Conservation (phyloP, 768 basidiomycete genomes). For the Podaxis pistillaris region DNA sequence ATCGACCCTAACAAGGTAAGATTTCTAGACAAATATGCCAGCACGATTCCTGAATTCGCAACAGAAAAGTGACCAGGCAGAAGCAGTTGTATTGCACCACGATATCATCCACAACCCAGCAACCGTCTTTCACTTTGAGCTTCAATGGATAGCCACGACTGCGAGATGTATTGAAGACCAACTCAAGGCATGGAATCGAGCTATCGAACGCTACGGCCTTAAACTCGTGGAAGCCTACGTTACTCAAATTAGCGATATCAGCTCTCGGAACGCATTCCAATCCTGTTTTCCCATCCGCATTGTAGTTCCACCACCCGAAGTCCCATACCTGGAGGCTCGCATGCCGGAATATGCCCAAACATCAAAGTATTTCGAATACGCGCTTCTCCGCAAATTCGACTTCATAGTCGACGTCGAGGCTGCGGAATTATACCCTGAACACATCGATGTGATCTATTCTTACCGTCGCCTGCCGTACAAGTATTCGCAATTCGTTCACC, state of each 20-base stretch:
- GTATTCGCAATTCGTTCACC: conserved; percentile 91
- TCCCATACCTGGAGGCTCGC: conserved; percentile 64
- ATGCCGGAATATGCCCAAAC: conserved; percentile 67
- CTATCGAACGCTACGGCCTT: conserved; percentile 86
- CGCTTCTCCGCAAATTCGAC: conserved; percentile 70
- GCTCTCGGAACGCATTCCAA: conserved; percentile 85
- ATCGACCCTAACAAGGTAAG: conserved; percentile 72
- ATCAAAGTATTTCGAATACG: conserved; percentile 78
- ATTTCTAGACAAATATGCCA: not conserved
- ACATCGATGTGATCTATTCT: conserved; percentile 84
- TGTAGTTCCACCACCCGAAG: conserved; percentile 69
- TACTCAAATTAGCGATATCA: conserved; percentile 85
- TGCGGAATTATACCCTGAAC: conserved; percentile 69
- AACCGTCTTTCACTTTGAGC: conserved; percentile 96
- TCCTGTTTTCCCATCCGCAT: conserved; percentile 83
- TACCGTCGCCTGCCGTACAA: conserved; percentile 78
- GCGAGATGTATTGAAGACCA: conserved; percentile 90
- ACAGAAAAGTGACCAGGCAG: conserved; percentile 83
- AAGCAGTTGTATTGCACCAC: conserved; percentile 85
- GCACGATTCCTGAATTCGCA: not conserved
- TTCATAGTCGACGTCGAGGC: conserved; percentile 88
- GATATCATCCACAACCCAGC: conserved; percentile 93
- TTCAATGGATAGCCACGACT: conserved; percentile 96
- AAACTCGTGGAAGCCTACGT: conserved; percentile 94
- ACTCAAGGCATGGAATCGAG: conserved; percentile 75